These are phyloP conservation scores for Colletotrichum coccodes DNA, from an alignment of 2,329 filamentous ascomycete genomes.

Conservation along the genomic window DNA sequence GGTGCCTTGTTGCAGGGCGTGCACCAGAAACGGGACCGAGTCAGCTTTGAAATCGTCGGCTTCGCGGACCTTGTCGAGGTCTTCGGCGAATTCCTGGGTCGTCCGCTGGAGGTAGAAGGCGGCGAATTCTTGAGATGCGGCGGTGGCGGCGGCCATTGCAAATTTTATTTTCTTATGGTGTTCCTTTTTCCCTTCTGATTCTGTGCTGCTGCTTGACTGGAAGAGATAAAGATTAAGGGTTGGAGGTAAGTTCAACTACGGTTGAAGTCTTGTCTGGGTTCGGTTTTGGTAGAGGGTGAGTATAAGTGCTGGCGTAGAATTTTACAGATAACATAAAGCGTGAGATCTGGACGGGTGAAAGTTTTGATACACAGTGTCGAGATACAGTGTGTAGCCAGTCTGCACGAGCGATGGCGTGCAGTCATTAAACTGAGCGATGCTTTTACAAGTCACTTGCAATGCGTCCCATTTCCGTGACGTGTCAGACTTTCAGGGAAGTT, in stretches of 20 bases:
- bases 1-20: constrained; percentile 75
- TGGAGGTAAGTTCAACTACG: background rate
- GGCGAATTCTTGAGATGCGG: constrained; percentile 57
- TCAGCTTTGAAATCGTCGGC: constrained; percentile 78
- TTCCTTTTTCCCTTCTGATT: background rate
- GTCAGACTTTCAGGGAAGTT: rapidly evolving
- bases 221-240: too few species aligned
- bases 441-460: background rate
- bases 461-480: too few species aligned
- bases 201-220: background rate
- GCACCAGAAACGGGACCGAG: constrained; percentile 72
- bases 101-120: constrained; percentile 76
- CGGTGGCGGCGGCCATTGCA: background rate
- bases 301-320: background rate
- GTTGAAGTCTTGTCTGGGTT: background rate
- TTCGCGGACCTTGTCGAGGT: constrained; percentile 75
- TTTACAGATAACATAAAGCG: background rate
- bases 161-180: background rate
- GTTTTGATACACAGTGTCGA: constrained; percentile 11
- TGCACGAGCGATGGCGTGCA: background rate
- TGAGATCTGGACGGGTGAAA: background rate
- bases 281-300: background rate
- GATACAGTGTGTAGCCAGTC: background rate
- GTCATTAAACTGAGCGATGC: background rate
- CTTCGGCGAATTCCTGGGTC: constrained; percentile 77